A percentile compares a stretch with the other conserved stretches of the same genome.
Evolutionary conservation across 1,284 basidiomycete species (phyloP).

Genomic region (Apiotrichum sp.): DNA sequence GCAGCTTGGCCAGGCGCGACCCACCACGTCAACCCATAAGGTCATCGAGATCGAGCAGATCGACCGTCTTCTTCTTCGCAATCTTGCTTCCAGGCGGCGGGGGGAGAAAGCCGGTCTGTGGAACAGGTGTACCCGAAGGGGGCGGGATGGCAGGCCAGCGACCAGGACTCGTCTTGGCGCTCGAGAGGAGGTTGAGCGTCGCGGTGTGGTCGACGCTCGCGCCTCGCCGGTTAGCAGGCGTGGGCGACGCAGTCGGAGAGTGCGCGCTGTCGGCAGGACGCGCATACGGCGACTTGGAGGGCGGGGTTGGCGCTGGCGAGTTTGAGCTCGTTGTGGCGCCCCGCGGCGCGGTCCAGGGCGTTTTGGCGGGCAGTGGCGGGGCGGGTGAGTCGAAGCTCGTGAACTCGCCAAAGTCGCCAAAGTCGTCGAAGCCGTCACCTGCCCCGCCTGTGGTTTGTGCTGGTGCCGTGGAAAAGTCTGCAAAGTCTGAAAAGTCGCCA

Average conservation of each 20-base stretch:
- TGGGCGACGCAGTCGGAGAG: neutral
- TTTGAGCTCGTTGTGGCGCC: neutral
- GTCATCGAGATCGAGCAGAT: neutral
- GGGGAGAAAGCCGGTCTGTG: neutral
- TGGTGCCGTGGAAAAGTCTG: neutral
- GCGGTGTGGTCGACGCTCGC: constrained; percentile 10
- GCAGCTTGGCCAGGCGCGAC: no score
- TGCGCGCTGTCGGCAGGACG: neutral
- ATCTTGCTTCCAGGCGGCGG: neutral
- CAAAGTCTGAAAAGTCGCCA: constrained; percentile 11
- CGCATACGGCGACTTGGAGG: constrained; percentile 3
- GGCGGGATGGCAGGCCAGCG: neutral
- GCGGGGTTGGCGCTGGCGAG: constrained; percentile 6
- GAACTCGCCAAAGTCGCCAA: constrained; percentile 1
- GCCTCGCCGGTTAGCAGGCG: neutral
- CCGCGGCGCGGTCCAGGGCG: neutral
- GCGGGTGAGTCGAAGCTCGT: constrained; percentile 1
- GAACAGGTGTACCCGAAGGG: neutral
- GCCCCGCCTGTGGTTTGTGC: neutral
- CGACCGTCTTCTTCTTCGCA: neutral
- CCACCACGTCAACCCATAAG: neutral
- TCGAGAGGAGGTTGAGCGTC: constrained; percentile 4
- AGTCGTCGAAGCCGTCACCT: neutral
- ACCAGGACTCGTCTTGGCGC: neutral
- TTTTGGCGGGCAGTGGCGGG: neutral